phyloP scores from a whole-genome alignment of 495 filamentous ascomycete species.

The Apiosordaria backusii region DNA sequence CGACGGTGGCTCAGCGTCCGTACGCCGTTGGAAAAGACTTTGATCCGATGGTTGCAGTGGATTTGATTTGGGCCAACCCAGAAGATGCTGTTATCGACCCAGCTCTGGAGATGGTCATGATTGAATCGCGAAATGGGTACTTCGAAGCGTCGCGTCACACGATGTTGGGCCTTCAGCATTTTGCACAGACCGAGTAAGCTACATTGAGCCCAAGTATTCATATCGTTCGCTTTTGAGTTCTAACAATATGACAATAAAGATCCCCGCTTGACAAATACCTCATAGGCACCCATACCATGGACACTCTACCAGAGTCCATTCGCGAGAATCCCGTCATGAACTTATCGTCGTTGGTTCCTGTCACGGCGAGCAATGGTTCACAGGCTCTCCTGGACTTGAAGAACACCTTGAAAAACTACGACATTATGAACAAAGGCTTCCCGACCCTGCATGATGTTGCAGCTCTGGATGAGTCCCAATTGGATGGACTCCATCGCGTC shows the following conservation, averaged over 20 bases:
- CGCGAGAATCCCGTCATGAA: constrained; percentile 32
- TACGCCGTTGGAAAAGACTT: constrained; percentile 53
- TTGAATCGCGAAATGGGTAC: constrained; percentile 67
- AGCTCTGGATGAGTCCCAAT: constrained; percentile 66
- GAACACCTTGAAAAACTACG: constrained; percentile 5
- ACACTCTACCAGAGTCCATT: constrained; percentile 31
- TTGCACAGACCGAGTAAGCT: constrained; percentile 57
- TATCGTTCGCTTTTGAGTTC: not conserved
- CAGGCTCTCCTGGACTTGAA: not conserved
- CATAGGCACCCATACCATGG: constrained; percentile 40
- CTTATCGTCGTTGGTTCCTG: constrained; percentile 32
- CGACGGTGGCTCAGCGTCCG: constrained; percentile 68
- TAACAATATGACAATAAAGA: constrained; percentile 9
- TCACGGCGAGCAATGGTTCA: not conserved
- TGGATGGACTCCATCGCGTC: constrained; percentile 63
- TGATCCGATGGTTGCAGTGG: constrained; percentile 60
- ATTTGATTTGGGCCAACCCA: constrained; percentile 65
- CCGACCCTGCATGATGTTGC: constrained; percentile 34
- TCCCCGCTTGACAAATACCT: constrained; percentile 40
- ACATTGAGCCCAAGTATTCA: not conserved
- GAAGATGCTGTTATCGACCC: constrained; percentile 65
- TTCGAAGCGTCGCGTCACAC: constrained; percentile 72
- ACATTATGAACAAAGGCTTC: constrained; percentile 19
- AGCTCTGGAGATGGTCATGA: constrained; percentile 68
- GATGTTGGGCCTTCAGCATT: constrained; percentile 69